These are phyloP conservation scores for Rosa lucieae DNA, from an alignment of 306 rosid genomes.

Conservation along the genomic window DNA sequence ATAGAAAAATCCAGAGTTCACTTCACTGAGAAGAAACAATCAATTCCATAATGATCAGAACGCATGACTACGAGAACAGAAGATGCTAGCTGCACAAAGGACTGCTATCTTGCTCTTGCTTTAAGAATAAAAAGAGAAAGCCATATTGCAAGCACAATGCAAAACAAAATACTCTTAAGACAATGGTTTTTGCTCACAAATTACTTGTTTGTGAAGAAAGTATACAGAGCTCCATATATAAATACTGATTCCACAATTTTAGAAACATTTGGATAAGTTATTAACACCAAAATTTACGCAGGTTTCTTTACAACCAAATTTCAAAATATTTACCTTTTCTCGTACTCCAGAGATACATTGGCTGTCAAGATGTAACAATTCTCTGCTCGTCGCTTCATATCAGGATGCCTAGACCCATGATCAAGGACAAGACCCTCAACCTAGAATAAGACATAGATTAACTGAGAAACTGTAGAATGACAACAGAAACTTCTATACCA, in stretches of 20 bases:
- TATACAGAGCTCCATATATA: neutral
- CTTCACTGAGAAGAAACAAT: conserved; percentile 60
- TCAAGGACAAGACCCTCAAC: conserved; percentile 99
- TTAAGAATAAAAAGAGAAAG: neutral
- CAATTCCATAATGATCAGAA: conserved; percentile 20
- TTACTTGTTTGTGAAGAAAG: neutral
- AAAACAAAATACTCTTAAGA: neutral
- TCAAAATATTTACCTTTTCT: conserved; percentile 60
- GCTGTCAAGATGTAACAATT: conserved; percentile 82
- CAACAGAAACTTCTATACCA: neutral
- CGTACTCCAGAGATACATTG: conserved; percentile 93
- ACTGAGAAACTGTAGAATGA: conserved; percentile 7
- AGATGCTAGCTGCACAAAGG: neutral
- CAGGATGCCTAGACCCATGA: conserved; percentile 99
- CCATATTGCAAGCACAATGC: neutral
- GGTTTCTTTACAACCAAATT: neutral
- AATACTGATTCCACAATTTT: neutral
- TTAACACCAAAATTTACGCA: neutral
- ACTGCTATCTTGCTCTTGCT: neutral
- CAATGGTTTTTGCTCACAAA: neutral
- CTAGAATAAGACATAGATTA: conserved; percentile 38
- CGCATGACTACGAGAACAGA: neutral
- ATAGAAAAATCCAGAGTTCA: conserved; percentile 98
- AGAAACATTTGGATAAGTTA: neutral
- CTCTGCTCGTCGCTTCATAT: conserved; percentile 95